Conservation (phyloP, 2,329 filamentous ascomycete genomes). For the Curvularia sp. region DNA sequence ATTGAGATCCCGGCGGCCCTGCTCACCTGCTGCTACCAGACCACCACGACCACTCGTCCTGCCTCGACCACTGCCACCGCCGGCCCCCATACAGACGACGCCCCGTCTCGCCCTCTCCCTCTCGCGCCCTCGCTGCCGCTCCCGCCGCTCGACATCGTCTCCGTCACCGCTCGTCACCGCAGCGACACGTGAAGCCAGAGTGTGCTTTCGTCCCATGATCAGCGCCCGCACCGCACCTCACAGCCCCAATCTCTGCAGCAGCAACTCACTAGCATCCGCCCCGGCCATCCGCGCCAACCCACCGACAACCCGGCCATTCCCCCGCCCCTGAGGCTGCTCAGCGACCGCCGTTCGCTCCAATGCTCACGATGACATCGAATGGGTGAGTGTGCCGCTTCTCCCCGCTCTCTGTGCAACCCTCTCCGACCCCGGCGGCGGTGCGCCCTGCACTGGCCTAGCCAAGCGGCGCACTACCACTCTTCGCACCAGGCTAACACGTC, state of each 20-base stretch:
- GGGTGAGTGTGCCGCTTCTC: slow-evolving; percentile 46
- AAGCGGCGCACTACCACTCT: slow-evolving; percentile 7
- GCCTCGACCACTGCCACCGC: too few species aligned
- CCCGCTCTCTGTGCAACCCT: slow-evolving; percentile 47
- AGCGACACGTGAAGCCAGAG: not conserved
- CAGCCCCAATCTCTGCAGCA: slow-evolving; percentile 17
- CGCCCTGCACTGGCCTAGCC: slow-evolving; percentile 8
- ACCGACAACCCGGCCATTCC: not conserved
- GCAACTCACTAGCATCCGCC: slow-evolving; percentile 6
- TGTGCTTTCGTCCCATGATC: slow-evolving; percentile 13
- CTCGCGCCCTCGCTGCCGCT: not conserved
- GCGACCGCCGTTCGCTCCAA: slow-evolving; percentile 43
- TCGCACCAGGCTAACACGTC: slow-evolving; percentile 10
- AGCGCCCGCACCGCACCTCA: slow-evolving; percentile 14
- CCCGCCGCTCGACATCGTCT: too few species aligned
- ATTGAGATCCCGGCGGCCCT: slow-evolving; percentile 29
- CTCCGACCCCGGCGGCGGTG: slow-evolving; percentile 13
- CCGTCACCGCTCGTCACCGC: not conserved
- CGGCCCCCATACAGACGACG: not conserved
- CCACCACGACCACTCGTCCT: too few species aligned
- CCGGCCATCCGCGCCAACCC: not conserved
- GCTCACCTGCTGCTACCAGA: not conserved
- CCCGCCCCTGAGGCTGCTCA: slow-evolving; percentile 6
- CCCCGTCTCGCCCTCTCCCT: slow-evolving; percentile 7
- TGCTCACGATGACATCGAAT: slow-evolving; percentile 55